phyloP scores from a whole-genome alignment of 163 green algal genomes.

The Chlorella variabilis region DNA sequence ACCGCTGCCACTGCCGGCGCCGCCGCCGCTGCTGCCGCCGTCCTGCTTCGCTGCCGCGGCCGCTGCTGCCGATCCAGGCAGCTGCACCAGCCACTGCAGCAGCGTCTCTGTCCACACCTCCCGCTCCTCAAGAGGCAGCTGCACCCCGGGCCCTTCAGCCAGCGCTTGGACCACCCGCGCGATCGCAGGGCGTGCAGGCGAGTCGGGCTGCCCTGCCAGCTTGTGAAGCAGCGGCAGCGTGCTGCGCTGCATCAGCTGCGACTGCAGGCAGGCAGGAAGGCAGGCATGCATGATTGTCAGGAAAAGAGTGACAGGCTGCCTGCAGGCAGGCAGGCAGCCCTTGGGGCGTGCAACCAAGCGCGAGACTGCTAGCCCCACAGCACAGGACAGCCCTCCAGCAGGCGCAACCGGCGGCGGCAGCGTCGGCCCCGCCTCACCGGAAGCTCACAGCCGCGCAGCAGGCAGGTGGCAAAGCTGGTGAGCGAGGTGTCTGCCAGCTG shows the following conservation, averaged over 20 bases:
- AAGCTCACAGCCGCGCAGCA: constrained; percentile 47
- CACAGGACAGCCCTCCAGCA: too few relatives aligned
- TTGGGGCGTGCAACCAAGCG: background rate
- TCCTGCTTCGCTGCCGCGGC: background rate
- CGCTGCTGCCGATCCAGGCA: background rate
- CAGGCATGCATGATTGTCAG: background rate
- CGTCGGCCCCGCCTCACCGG: constrained; percentile 43
- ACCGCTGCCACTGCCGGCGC: constrained; percentile 19
- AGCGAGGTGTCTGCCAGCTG: constrained; percentile 62
- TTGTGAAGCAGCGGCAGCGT: constrained; percentile 51
- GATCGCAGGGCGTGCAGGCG: constrained; percentile 29
- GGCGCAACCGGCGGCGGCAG: too few relatives aligned
- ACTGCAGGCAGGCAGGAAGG: background rate
- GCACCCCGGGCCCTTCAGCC: constrained; percentile 28
- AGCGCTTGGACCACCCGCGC: constrained; percentile 52
- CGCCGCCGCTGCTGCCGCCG: constrained; percentile 3
- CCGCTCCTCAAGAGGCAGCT: constrained; percentile 45
- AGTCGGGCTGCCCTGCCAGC: constrained; percentile 33
- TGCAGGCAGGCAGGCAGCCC: too few relatives aligned
- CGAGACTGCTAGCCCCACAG: background rate
- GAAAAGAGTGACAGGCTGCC: constrained; percentile 2
- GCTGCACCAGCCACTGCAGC: constrained; percentile 48
- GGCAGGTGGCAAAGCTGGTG: constrained; percentile 56
- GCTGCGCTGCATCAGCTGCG: constrained; percentile 33
- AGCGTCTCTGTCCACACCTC: constrained; percentile 32